Conservation (phyloP, 2,329 filamentous ascomycete species). For the Drechslera avenae region DNA sequence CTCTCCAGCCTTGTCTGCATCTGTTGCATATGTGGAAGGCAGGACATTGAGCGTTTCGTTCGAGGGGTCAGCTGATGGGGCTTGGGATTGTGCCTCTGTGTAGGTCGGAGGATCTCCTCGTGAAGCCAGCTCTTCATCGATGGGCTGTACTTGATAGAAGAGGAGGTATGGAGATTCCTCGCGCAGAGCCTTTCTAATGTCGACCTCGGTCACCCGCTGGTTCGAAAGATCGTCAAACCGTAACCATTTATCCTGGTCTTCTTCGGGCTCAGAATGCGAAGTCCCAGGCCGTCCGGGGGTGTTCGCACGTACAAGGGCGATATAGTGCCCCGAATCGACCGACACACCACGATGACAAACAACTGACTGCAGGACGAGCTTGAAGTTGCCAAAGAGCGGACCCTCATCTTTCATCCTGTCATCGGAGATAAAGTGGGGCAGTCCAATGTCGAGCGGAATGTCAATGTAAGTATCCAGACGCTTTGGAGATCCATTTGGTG, state of each 20-base stretch:
- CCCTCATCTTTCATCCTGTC: slow-evolving; percentile 71
- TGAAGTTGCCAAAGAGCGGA: slow-evolving; percentile 83
- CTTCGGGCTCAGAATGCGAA: slow-evolving; percentile 52
- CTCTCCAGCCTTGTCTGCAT: slow-evolving; percentile 29
- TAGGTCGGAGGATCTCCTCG: slow-evolving; percentile 51
- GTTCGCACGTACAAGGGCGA: slow-evolving; percentile 81
- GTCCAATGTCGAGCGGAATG: slow-evolving; percentile 80
- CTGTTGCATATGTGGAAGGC: slow-evolving; percentile 19
- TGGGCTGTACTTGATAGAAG: slow-evolving; percentile 93
- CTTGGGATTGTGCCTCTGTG: slow-evolving; percentile 37
- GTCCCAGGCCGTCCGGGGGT: slow-evolving; percentile 46
- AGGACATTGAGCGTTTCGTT: slow-evolving; percentile 37
- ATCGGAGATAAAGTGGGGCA: slow-evolving; percentile 89
- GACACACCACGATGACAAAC: slow-evolving; percentile 90
- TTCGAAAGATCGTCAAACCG: slow-evolving; percentile 86
- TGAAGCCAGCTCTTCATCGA: slow-evolving; percentile 67
- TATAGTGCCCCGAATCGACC: slow-evolving; percentile 87
- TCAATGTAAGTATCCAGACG: slow-evolving; percentile 85
- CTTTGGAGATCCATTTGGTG: slow-evolving; percentile 68
- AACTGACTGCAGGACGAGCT: slow-evolving; percentile 86
- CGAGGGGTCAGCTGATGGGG: slow-evolving; percentile 31
- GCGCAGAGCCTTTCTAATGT: slow-evolving; percentile 77
- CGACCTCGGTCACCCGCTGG: slow-evolving; percentile 73
- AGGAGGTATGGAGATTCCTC: slow-evolving; percentile 93
- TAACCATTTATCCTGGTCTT: slow-evolving; percentile 68